Conservation (phyloP, 1,284 basidiomycete genomes). For the Mycena sp. region DNA sequence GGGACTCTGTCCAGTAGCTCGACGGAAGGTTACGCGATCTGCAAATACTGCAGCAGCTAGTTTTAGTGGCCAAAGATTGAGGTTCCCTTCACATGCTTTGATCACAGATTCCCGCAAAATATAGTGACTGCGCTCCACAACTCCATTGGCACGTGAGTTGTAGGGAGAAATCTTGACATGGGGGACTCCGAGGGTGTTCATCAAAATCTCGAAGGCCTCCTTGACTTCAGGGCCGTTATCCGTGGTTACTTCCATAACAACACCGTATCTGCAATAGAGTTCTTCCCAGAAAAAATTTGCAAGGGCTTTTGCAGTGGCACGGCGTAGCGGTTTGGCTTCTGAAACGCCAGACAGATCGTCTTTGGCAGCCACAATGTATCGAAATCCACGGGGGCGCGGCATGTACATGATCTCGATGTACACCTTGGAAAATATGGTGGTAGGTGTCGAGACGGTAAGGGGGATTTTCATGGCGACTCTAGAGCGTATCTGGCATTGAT, state of each 20-base stretch:
- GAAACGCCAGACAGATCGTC: conserved; percentile 40
- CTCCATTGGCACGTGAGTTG: conserved; percentile 41
- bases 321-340: conserved; percentile 38
- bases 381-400: conserved; percentile 7
- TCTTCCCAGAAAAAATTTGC: conserved; percentile 40
- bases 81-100: conserved; percentile 23
- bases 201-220: conserved; percentile 32
- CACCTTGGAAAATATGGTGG: conserved; percentile 16
- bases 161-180: conserved; percentile 37
- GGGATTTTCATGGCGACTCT: conserved; percentile 32
- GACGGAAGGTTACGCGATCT: conserved; percentile 37
- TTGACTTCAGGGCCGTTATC: conserved; percentile 44
- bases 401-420: conserved; percentile 23
- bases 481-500: conserved; percentile 4
- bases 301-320: not conserved
- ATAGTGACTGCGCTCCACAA: conserved; percentile 38
- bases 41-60: conserved; percentile 26
- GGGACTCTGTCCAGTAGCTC: conserved; percentile 35
- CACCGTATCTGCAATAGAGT: conserved; percentile 47
- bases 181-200: not conserved
- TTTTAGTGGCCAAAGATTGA: conserved; percentile 5
- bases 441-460: conserved; percentile 40
- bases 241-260: conserved; percentile 40
- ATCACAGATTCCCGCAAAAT: conserved; percentile 38
- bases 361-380: conserved; percentile 32